Evolutionary conservation across 2,329 filamentous ascomycete species (phyloP).

Genomic region (Ophiostoma montium): DNA sequence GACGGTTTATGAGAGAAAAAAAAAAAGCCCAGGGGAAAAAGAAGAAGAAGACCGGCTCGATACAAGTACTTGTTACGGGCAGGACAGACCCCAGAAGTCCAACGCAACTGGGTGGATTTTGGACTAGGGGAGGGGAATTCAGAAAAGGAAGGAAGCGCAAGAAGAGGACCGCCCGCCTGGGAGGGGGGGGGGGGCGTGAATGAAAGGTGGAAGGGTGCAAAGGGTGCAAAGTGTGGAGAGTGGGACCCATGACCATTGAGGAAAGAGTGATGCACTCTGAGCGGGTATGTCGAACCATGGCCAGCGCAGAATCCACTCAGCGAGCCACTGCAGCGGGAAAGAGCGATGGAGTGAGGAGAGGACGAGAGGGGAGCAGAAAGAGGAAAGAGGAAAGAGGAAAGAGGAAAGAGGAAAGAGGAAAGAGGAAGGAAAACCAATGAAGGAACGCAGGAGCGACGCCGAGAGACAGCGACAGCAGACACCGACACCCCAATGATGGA

Average conservation of each 20-base stretch:
- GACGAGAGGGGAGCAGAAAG: neutral
- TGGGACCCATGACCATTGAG: neutral
- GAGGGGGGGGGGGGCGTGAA: neutral
- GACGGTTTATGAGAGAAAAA: neutral
- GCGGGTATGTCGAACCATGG: neutral
- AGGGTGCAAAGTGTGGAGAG: neutral
- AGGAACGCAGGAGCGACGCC: neutral
- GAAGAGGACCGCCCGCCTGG: neutral
- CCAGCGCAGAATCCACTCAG: neutral
- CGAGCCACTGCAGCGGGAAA: neutral
- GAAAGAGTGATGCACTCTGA: neutral
- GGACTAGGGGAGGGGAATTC: neutral
- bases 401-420: neutral
- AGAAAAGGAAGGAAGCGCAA: neutral
- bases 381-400: neutral
- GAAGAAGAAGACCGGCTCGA: neutral
- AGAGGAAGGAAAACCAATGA: neutral
- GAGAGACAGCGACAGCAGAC: no score
- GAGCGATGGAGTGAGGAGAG: neutral
- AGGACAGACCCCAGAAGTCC: neutral
- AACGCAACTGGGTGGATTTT: neutral
- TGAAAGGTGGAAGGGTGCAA: neutral
- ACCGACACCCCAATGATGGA: no score
- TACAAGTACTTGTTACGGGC: neutral
- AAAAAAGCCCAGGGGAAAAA: no score